Evolutionary conservation across 2,329 filamentous ascomycete species (phyloP), one percentile per base, ranked within the genome.

Genomic region (Cercospora janseana): DNA sequence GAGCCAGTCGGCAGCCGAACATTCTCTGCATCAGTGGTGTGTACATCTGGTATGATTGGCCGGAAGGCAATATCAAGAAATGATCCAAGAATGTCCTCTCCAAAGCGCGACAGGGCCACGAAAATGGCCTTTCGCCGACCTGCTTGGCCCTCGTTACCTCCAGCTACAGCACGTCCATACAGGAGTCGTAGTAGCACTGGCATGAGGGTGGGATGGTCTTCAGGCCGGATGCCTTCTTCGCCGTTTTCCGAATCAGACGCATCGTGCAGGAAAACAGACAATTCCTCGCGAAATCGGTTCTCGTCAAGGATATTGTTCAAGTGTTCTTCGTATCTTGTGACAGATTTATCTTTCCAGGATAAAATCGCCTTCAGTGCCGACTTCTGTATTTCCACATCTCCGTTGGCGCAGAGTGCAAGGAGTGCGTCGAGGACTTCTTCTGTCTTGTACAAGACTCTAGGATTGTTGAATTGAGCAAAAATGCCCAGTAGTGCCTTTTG

Each of bases 301-400:
- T 97, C 93, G 59, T 98, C 93, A 6, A 97, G 79, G 2, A 98
- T 76, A 60, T 89, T 91, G 55, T 89, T 79, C 18, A 98, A 71
- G 60, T 91, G 88, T 60, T 96, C 90, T 61, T 90, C 82, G 64
- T 97, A 95, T 0, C 83, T 78, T 52, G 79, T 79, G 42, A 98
- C 76, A 6, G 79, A 82, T 2, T 85, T 78, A 51, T 87, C 81
- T 67, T 95, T 97, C 92, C 93, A 98, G 0, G 89, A 82, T 45
- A 96, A 76, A 6, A 98, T 80, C 6, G 86, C 87, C 67, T 90
- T 91, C 27, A 98, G 76, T 0, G 90, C 84, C 37, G 85, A 81
- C 59, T 86, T 92, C 67, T 98, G 93, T 12, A 95, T 81, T 59
- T 96, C 92, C 3, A 84, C 78, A 64, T 98, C 93, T 61, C 93